Base-by-base conservation (phyloP, 208 protist species). In the Phytomonas sp. region DNA sequence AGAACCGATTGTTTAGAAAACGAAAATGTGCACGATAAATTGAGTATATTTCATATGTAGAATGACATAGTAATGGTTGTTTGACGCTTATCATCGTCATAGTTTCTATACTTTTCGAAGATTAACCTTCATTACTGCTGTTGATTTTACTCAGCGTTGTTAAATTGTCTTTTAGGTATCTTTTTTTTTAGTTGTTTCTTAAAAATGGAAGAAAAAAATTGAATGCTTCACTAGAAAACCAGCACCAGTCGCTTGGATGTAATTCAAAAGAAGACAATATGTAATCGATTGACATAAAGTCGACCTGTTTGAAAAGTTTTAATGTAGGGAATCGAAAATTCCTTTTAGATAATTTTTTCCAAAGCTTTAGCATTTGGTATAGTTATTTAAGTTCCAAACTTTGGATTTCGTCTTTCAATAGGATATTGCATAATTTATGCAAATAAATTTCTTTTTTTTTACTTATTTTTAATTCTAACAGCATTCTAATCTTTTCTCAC, bases 391-490 rank as follows among this genome's bases (percentile, higher is more conserved):
- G 40, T 46, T 46, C 13, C 1, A 2, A 17, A 46, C 40, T 46
- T 46, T 46, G 40, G 40, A 46, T 46, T 20, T 23, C 15, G 40
- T 46, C 40, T 46, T 46, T 46, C 2, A 46, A 46, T 46, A 46
- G 40, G 7, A 46, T 23, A 46, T 46, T 17, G 7, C 40, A 46
- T 46, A 46, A 8, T 9, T 17, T 29, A 33, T 13, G 32, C n/a
- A 34, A n/a, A n/a, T n/a, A n/a, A n/a, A 30, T 34, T 29, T 51
- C 30, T 36, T 61, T 69, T 30, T 69, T 60, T 69, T 53, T 4
- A 62, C 56, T 36, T 26, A 36, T 2, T 7, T 60, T 36, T 20
- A 31, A 40, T 11, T 26, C 1, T 43, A 28, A 67, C 11, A 60
- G 23, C 32, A 37, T 69, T 69, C 15, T 60, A 20, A 46, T 23